A percentile compares a stretch with the other conserved stretches of the same genome.
phyloP scores from a whole-genome alignment of 2,329 filamentous ascomycete species.

The Cucurbitaria berberidis region DNA sequence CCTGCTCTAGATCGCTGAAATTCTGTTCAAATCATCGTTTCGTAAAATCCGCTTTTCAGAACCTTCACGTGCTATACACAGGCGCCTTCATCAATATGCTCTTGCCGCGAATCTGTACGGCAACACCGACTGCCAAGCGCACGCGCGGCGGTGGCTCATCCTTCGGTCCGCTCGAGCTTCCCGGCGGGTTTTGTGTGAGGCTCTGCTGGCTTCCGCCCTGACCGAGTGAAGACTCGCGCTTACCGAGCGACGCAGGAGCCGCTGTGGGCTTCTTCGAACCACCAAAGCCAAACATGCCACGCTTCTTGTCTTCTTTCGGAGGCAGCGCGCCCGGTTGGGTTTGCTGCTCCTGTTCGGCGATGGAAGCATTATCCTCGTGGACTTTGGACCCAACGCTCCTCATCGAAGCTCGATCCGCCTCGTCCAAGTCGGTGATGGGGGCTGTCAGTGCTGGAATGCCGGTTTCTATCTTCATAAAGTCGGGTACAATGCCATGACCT shows the following conservation, averaged over 20 bases:
- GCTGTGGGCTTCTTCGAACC: conserved; percentile 46
- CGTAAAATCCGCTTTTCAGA: neutral
- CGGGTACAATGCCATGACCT: conserved; percentile 70
- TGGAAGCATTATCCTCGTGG: conserved; percentile 33
- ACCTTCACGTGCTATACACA: conserved; percentile 49
- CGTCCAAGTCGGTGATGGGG: conserved; percentile 51
- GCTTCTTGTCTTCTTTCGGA: conserved; percentile 44
- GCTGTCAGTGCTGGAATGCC: conserved; percentile 56
- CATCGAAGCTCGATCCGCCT: conserved; percentile 50
- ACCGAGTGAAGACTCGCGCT: conserved; percentile 48
- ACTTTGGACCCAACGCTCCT: conserved; percentile 41
- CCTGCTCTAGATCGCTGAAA: conserved; percentile 26
- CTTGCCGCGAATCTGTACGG: conserved; percentile 57
- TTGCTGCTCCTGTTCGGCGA: conserved; percentile 39
- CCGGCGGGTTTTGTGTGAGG: conserved; percentile 45
- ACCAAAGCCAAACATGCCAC: conserved; percentile 53
- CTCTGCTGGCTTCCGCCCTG: conserved; percentile 47
- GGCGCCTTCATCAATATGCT: conserved; percentile 58
- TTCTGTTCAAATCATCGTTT: conserved; percentile 17
- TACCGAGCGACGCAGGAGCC: conserved; percentile 43
- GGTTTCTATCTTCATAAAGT: conserved; percentile 84
- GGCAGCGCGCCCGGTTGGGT: conserved; percentile 1
- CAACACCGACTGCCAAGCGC: conserved; percentile 55
- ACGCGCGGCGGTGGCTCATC: conserved; percentile 53
- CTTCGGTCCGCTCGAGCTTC: conserved; percentile 47